A percentile compares a stretch with the other conserved stretches of the same genome.
Evolutionary conservation across 176 grass and related monocot species (phyloP).

Genomic region (Musa itinerans): DNA sequence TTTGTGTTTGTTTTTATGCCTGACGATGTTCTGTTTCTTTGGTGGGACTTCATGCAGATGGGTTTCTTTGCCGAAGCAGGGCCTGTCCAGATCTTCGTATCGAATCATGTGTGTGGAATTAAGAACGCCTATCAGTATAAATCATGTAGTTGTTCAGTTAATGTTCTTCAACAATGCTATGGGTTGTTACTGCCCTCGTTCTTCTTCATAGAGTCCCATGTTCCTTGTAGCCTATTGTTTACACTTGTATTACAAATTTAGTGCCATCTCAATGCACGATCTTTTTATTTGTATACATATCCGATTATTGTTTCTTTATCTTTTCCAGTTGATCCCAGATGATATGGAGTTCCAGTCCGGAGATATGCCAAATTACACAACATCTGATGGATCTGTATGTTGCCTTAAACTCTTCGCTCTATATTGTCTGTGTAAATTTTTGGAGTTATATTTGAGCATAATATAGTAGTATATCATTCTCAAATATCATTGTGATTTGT

Average conservation of each 20-base stretch:
- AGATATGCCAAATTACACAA: constrained; percentile 87
- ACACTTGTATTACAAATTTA: neutral
- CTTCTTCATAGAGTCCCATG: neutral
- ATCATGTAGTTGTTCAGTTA: neutral
- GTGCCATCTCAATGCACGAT: neutral
- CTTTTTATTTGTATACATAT: neutral
- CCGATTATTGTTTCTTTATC: neutral
- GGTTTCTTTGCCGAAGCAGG: constrained; percentile 95
- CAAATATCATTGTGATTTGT: neutral
- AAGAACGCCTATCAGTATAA: neutral
- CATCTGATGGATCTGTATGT: constrained; percentile 87
- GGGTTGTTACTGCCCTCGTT: neutral
- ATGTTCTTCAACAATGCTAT: neutral
- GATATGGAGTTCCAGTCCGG: constrained; percentile 92
- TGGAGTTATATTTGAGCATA: neutral
- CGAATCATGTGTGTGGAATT: constrained; percentile 75
- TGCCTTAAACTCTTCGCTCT: constrained; percentile 1
- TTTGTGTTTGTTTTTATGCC: neutral
- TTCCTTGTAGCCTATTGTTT: neutral
- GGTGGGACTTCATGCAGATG: constrained; percentile 43
- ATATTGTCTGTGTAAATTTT: neutral
- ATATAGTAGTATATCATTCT: neutral
- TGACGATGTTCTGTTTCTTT: neutral
- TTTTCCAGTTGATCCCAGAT: constrained; percentile 75
- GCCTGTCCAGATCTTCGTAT: constrained; percentile 93